Base-by-base conservation (phyloP, 2,329 filamentous ascomycete genomes). In the Torrubiella hemipterigena region DNA sequence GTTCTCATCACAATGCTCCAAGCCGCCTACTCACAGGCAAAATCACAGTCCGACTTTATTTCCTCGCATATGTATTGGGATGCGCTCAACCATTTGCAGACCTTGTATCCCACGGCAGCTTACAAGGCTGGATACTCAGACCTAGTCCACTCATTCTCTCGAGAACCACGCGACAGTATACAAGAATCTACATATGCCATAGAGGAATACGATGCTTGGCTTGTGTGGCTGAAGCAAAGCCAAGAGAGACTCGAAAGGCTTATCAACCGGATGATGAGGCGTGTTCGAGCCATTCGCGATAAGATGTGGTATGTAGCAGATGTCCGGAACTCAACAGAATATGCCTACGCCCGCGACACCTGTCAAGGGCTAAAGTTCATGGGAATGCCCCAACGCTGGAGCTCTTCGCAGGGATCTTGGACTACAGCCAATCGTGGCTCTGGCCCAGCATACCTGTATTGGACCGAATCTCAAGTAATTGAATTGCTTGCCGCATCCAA, bases 261-360 rank as follows among this genome's bases (percentile, higher is more conserved):
- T 10, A 77, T 87, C 21, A 79, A 85, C 24, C 67, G 73, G 5
- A 82, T 85, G 72, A 81, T 84, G 67, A 66, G 67, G 36, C 73
- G 74, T 5, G 66, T 91, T 22, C 73, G 77, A 35, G 77, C 80
- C 15, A 66, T 95, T 23, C 75, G 91, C 25, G 83, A 94, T 52
- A 96, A 96, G 64, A 94, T 96, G 83, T 98, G 91, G 91, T 98
- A 93, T 51, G 82, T 91, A 37, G 89, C 83, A 2, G 86, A 95
- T 52, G 87, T 96, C 17, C 80, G 84, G 39, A 87, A 89, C 45
- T 95, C 91, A 4, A 81, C 77, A 29, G 75, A 77, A 8, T 96
- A 95, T 46, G 83, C 91, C 37, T 81, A 93, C 43, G 85, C 84
- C 23, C 78, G 79, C 36, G 84, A 89, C 41, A 79, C 96, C 28